Base-by-base conservation (phyloP, 2,329 filamentous ascomycete species). In the Curvularia hawaiiensis region DNA sequence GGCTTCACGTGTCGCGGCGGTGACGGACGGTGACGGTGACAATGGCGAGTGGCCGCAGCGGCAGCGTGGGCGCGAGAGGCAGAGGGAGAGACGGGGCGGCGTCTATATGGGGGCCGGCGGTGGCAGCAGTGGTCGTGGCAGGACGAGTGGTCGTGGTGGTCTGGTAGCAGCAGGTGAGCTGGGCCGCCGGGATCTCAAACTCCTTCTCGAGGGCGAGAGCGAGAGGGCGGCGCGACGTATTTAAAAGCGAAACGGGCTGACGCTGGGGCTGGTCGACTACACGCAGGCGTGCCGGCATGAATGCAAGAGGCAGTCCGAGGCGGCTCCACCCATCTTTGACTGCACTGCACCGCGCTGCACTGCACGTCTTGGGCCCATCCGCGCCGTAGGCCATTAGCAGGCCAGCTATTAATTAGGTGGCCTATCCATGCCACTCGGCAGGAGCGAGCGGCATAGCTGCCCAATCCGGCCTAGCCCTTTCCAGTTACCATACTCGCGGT, bases 241-340 rank as follows among this genome's bases (percentile, higher is more conserved):
- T 69, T 69, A 68, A 71, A 60, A 65, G 57, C 58, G 54, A 55
- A 54, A 51, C 64, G 59, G 46, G 55, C 66, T 63, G 62, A 59
- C 63, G 62, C 62, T 63, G 51, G 57, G 53, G 28, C 58, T 54
- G 57, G 58, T 59, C 52, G 54, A 54, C 58, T 56, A 61, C 58
- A 54, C 33, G 48, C 51, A 60, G 52, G 52, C 50, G 55, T 59
- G 45, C 61, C 58, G 55, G 58, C 55, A 57, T 52, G 52, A 57
- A 54, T 50, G 49, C 52, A 55, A 58, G 52, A 58, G 55, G 59
- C 55, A 61, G 53, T 56, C 56, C 54, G 52, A 53, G 59, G 60
- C 63, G 63, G 63, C 53, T 66, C 65, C 65, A 67, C 65, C 52
- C 52, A 51, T 55, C 51, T 58, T 55, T 53, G 56, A 31, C 30